Evolutionary conservation across 169 alveolate genomes (phyloP).

Genomic region (Toxoplasma gondii): DNA sequence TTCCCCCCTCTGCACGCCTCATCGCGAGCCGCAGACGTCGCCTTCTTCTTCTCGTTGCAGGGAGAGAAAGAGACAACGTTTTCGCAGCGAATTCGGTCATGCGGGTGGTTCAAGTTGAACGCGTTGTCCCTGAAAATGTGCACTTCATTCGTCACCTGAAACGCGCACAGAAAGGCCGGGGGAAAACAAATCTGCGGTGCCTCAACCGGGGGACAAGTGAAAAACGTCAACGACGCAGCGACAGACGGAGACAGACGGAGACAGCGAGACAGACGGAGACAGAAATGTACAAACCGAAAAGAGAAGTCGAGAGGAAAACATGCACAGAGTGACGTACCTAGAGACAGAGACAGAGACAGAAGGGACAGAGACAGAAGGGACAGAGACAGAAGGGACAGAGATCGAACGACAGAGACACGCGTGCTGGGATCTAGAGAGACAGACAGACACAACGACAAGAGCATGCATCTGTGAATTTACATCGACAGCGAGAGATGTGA

Average conservation of each 20-base stretch:
- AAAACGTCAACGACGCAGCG: neutral
- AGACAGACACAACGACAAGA: neutral
- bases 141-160: neutral
- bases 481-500: neutral
- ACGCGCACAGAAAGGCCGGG: neutral
- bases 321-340: no score
- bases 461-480: neutral
- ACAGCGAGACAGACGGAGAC: neutral
- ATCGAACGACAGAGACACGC: no score
- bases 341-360: no score
- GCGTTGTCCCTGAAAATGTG: neutral
- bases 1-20: neutral
- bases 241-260: no score
- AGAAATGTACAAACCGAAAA: no score
- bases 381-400: no score
- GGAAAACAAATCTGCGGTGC: neutral
- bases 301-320: no score
- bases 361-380: no score
- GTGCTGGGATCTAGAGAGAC: neutral
- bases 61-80: neutral
- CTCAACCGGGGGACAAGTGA: neutral
- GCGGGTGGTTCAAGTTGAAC: constrained; percentile 5
- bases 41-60: constrained; percentile 11
- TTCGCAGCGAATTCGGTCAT: neutral
- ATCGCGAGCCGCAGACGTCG: neutral